Percentiles rank a stretch among this genome's conserved stretches.
phyloP scores from a whole-genome alignment of 495 filamentous ascomycete species.

The Hypoxylon intermedium region DNA sequence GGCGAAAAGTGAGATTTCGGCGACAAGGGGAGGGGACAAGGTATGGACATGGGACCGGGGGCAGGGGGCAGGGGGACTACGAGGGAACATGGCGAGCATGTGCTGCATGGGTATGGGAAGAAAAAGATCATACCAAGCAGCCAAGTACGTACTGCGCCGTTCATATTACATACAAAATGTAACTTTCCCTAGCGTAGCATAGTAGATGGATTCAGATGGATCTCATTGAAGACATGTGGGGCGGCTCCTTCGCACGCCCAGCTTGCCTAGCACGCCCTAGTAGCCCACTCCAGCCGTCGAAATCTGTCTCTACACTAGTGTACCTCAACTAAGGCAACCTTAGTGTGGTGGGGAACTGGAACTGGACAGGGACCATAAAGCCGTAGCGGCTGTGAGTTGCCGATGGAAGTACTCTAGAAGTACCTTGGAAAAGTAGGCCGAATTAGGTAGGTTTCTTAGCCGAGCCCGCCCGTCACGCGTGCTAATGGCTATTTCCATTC shows the following conservation, averaged over 20 bases:
- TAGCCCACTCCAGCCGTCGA: slow-evolving; percentile 32
- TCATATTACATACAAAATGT: too few species aligned
- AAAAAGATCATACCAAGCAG: slow-evolving; percentile 7
- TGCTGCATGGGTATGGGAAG: slow-evolving; percentile 26
- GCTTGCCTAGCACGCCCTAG: too few species aligned
- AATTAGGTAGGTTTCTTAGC: too few species aligned
- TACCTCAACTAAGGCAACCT: slow-evolving; percentile 5
- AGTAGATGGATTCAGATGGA: slow-evolving; percentile 34
- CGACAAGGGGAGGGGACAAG: slow-evolving; percentile 24
- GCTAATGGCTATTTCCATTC: slow-evolving; percentile 19
- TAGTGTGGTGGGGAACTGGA: slow-evolving; percentile 27
- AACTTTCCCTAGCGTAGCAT: slow-evolving; percentile 1
- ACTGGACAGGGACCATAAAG: slow-evolving; percentile 32
- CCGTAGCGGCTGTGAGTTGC: slow-evolving; percentile 33
- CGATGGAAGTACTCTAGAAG: slow-evolving; percentile 10
- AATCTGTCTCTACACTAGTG: slow-evolving; percentile 9
- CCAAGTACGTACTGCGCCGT: not conserved
- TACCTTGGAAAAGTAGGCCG: too few species aligned
- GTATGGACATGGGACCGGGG: slow-evolving; percentile 14
- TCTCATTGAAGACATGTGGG: slow-evolving; percentile 27
- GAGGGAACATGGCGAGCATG: slow-evolving; percentile 39
- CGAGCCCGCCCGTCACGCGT: slow-evolving; percentile 23
- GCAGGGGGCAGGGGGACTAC: slow-evolving; percentile 35
- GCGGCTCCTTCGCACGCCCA: slow-evolving; percentile 26
- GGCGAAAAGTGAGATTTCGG: slow-evolving; percentile 33